phyloP scores from a whole-genome alignment of 2,329 filamentous ascomycete genomes.

The Coleophoma eucalyptorum region DNA sequence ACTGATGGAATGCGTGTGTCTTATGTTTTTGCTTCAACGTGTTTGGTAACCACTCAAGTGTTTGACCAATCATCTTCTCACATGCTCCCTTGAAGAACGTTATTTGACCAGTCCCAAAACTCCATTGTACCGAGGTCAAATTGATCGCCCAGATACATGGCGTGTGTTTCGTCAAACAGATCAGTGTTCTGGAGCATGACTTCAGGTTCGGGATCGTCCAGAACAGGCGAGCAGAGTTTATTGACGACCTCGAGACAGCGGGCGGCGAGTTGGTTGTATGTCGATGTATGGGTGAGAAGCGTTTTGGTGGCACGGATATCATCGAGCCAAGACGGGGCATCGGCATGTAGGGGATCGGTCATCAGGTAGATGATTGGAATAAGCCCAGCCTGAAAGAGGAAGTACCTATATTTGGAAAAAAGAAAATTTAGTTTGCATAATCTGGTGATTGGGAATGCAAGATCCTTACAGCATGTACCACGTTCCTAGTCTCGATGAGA shows the following conservation, averaged over 20 bases:
- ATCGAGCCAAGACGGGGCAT: constrained; percentile 17
- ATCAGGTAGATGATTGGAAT: constrained; percentile 38
- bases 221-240: constrained; percentile 29
- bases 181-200: constrained; percentile 2
- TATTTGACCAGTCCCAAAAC: constrained; percentile 5
- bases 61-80: no score
- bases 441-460: no score
- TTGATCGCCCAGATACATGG: constrained; percentile 4
- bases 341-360: constrained; percentile 32
- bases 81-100: not conserved
- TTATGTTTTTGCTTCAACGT: no score
- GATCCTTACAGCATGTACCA: constrained; percentile 35
- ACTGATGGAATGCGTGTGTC: no score
- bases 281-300: constrained; percentile 32
- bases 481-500: constrained; percentile 34
- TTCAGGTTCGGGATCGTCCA: constrained; percentile 11
- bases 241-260: constrained; percentile 35
- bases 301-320: constrained; percentile 33
- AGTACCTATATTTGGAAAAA: constrained; percentile 24
- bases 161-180: constrained; percentile 1
- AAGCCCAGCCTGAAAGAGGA: constrained; percentile 39
- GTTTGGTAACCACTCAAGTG: no score
- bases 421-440: not conserved
- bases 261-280: constrained; percentile 32
- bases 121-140: constrained; percentile 2